Evolutionary conservation across 305 asterid genomes (phyloP), one percentile per base, ranked within the genome.

Genomic region (Fraxinus latifolia): DNA sequence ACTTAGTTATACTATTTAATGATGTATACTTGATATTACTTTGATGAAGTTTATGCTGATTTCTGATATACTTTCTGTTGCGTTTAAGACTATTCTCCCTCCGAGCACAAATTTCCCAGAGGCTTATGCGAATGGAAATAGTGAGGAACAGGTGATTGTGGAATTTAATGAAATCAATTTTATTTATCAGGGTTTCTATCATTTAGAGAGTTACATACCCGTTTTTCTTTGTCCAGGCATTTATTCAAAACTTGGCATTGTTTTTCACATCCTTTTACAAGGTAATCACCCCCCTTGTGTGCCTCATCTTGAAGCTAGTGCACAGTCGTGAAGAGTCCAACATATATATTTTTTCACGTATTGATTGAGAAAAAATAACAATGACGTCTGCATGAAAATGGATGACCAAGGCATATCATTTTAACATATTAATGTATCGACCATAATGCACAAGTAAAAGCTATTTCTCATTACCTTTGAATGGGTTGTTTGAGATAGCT

Each of bases 181-280:
- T 15, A 29, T 29, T 68, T 68, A 3, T 68, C 39, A 27, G 37
- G 37, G 39, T 68, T 29, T 68, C 9, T 29, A 29, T 68, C 19
- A 29, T 68, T 12, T 29, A 4, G 37, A 27, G 37, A 68, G 39
- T 29, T 27, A 27, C 39, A 29, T 19, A 12, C 37, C 23, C 1
- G 0, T 70, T 21, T 79, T 84, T 82, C 53, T 85, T 50, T 78
- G 15, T 83, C 75, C 94, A 96, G 99, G 98, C 96, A 50, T 96
- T 96, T 81, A 93, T 96, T 83, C 99, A 96, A 86, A 96, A 96
- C 84, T 83, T 96, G 92, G 99, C 98, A 1, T 82, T 96, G 91
- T 96, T 95, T 85, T 91, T 96, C 87, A 95, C 99, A 74, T 93
- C 99, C 65, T 96, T 95, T 85, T 96, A 81, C 90, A 96, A 96